Conservation (phyloP, 2,329 filamentous ascomycete genomes). For the Falciphora oryzae region DNA sequence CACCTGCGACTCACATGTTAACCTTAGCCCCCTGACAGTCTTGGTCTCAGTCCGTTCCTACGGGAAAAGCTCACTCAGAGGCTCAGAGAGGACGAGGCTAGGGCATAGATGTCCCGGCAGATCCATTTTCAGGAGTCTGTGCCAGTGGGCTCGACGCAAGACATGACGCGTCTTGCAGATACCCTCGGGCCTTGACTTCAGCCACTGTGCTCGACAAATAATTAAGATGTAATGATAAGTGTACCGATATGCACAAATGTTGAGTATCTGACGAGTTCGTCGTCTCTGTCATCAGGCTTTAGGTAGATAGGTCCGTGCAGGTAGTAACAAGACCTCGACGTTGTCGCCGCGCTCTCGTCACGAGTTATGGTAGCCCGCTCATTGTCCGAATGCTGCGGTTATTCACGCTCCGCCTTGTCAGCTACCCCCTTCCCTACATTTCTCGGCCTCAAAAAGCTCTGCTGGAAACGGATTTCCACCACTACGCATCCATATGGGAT, state of each 20-base stretch:
- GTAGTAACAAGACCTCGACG: background rate
- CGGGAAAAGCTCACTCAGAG: slow-evolving; percentile 47
- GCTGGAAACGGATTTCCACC: too few relatives aligned
- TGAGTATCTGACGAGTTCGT: background rate
- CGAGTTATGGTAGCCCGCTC: background rate
- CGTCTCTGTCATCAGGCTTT: background rate
- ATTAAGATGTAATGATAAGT: background rate
- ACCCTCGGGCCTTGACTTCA: background rate
- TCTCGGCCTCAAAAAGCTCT: too few relatives aligned
- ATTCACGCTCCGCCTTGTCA: too few relatives aligned
- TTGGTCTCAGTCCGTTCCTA: slow-evolving; percentile 50
- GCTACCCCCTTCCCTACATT: too few relatives aligned
- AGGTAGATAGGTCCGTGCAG: too few relatives aligned
- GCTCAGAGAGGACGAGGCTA: slow-evolving; percentile 43
- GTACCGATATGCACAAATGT: background rate
- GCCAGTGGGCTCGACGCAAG: background rate
- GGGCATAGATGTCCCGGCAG: background rate
- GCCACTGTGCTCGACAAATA: too few relatives aligned
- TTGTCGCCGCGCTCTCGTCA: background rate
- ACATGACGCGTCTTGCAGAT: background rate
- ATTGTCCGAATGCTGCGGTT: too few relatives aligned
- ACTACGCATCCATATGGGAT: background rate
- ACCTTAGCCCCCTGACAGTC: slow-evolving; percentile 26
- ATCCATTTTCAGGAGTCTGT: background rate
- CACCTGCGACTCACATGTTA: slow-evolving; percentile 18